Base-by-base conservation (phyloP, 768 basidiomycete genomes). In the Phanerochaete carnosa region DNA sequence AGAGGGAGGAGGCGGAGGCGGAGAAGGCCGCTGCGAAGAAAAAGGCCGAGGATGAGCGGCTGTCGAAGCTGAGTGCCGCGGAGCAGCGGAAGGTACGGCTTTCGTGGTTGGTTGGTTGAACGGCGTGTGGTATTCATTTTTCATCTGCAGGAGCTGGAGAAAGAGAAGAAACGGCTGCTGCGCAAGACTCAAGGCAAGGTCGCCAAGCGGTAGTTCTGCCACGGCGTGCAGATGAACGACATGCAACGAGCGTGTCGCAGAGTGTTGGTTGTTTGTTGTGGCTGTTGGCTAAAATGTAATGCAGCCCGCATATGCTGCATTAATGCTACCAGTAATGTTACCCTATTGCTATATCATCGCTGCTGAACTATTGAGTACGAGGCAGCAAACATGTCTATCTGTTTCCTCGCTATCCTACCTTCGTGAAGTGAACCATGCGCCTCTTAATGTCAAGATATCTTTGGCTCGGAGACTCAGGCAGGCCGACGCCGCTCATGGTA, bases 61-160 rank as follows among this genome's bases (percentile, higher is more conserved):
- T 92, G 45, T 77, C 88, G 33, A 86, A 84, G 68, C 80, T 94
- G 58, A 89, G 87, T 67, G 80, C 91, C 30, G 81, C 85, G 22
- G 91, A 94, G 66, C 92, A 94, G 77, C 85, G 87, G 78, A 94
- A 94, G 85, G 90, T 87, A 55, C 51, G 69, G 63, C 12, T 32
- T 22, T 60, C 19, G 50, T 58, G 29, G 23, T 59, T 33, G 23
- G 25, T 15, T 32, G 52, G 49, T 39, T 57, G 66, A 49, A 65
- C 43, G 33, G 51, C 15, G 52, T 29, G 45, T 32, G 26, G n/a
- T n/a, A n/a, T 16, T 52, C 37, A 49, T 60, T 37, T 35, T 35
- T 39, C 22, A 16, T 61, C 32, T 33, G 0, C 59, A 89, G 87
- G 72, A 80, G 62, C 75, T 91, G 58, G 92, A 93, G 53, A 87